These are phyloP conservation scores for Boletellus emodensis DNA, from an alignment of 768 basidiomycete genomes.

Conservation along the genomic window DNA sequence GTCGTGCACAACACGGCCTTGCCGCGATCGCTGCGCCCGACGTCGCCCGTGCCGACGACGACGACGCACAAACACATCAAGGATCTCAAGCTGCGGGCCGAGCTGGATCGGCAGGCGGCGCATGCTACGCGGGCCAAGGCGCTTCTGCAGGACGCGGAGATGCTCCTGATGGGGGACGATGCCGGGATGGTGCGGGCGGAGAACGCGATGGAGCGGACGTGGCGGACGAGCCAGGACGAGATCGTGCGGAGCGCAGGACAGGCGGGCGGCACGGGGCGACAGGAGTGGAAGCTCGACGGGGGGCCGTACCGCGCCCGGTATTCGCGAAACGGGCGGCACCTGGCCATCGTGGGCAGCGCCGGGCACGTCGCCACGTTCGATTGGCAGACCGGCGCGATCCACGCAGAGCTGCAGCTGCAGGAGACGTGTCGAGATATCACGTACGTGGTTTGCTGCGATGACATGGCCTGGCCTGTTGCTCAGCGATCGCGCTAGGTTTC, in stretches of 20 bases:
- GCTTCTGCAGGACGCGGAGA: slow-evolving; percentile 65
- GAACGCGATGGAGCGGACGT: slow-evolving; percentile 80
- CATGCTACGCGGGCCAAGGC: slow-evolving; percentile 60
- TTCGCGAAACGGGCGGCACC: slow-evolving; percentile 88
- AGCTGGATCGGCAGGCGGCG: slow-evolving; percentile 58
- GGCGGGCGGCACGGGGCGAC: slow-evolving; percentile 73
- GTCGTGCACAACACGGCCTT: slow-evolving; percentile 55
- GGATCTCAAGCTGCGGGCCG: slow-evolving; percentile 72
- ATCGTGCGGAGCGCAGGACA: slow-evolving; percentile 60
- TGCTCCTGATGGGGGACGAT: slow-evolving; percentile 60
- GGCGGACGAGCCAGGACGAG: slow-evolving; percentile 81
- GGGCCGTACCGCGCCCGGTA: slow-evolving; percentile 85
- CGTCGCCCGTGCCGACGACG: slow-evolving; percentile 43
- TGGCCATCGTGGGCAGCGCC: slow-evolving; percentile 76
- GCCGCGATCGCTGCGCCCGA: slow-evolving; percentile 64
- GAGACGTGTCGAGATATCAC: slow-evolving; percentile 93
- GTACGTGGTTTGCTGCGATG: slow-evolving; percentile 39
- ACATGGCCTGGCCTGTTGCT: neutral
- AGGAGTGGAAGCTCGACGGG: slow-evolving; percentile 78
- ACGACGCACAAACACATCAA: slow-evolving; percentile 49
- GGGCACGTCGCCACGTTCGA: slow-evolving; percentile 95
- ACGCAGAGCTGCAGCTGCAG: slow-evolving; percentile 82
- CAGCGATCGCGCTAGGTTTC: slow-evolving; percentile 49
- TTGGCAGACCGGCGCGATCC: slow-evolving; percentile 82
- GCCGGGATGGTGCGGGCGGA: slow-evolving; percentile 73